Base-by-base conservation (phyloP, 2,329 filamentous ascomycete genomes). In the Metarhizium guizhouense region DNA sequence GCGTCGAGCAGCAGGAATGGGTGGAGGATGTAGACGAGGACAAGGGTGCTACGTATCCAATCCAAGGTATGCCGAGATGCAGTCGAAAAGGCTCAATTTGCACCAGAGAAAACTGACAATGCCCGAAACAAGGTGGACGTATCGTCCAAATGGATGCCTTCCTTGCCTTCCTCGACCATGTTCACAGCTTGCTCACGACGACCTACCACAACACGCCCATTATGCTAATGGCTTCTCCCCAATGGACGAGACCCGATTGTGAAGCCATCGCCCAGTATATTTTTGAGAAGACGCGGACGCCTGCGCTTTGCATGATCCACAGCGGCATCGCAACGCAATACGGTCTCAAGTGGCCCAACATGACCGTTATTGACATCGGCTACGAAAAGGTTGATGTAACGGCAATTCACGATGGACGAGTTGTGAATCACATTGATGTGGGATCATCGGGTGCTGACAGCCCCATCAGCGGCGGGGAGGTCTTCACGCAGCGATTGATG, bases 181-280 rank as follows among this genome's bases (percentile, higher is more conserved):
- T 97, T 61, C 90, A 96, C 78, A 86, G 89, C 70, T 83, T 88
- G 51, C 82, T 99, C 57, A 94, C 90, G 58, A 91, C 90, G 30
- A 90, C 90, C 3, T 94, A 96, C 69, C 94, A 97, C 74, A 96
- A 96, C 74, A 96, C 93, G 0, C 92, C 94, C 2, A 90, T 99
- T 61, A 80, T 97, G 69, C 83, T 99, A 59, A 87, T 97, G 71
- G 83, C 88, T 7, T 89, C 95, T 63, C 92, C 94, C 4, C 86
- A 86, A 62, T 99, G 94, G 93, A 91, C 90, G 4, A 84, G 88
- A 8, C 86, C 87, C 59, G 91, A 96, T 70, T 87, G 87, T 68
- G 93, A 97, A 72, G 82, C 82, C 43, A 86, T 99, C 61, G 88
- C 92, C 14, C 90, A 94, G 60, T 99, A 96, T 76, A 84, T 97